Conservation (phyloP, 1,284 basidiomycete genomes). For the Apiotrichum siamense region DNA sequence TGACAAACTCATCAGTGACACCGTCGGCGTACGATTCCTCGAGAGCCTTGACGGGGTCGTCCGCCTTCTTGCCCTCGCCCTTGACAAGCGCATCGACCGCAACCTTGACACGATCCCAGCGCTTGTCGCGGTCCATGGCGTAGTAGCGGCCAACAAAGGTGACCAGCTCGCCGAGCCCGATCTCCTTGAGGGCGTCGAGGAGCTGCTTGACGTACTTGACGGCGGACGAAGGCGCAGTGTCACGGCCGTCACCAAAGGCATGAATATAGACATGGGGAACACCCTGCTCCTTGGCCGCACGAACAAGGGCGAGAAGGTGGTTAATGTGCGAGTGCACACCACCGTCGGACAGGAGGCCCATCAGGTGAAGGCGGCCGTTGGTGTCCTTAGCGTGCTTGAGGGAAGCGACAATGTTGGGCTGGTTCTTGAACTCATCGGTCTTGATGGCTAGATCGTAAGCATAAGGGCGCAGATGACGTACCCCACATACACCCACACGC, state of each 20-base stretch:
- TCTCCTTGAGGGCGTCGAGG: slow-evolving; percentile 67
- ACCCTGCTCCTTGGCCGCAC: slow-evolving; percentile 74
- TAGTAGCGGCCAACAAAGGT: slow-evolving; percentile 84
- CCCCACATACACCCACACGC: no score
- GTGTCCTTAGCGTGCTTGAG: slow-evolving; percentile 71
- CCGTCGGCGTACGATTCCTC: slow-evolving; percentile 69
- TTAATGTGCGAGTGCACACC: slow-evolving; percentile 90
- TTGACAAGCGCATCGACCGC: slow-evolving; percentile 74
- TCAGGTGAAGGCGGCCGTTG: slow-evolving; percentile 71
- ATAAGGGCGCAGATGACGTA: no score
- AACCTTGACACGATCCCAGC: slow-evolving; percentile 85
- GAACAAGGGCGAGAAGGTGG: slow-evolving; percentile 78
- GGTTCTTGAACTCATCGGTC: slow-evolving; percentile 77
- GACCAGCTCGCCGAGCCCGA: slow-evolving; percentile 58
- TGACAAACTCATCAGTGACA: slow-evolving; percentile 86
- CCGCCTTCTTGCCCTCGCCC: slow-evolving; percentile 61
- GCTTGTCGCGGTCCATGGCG: slow-evolving; percentile 91
- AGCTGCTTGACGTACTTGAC: slow-evolving; percentile 67
- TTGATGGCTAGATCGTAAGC: slow-evolving; percentile 57
- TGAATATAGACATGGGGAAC: slow-evolving; percentile 81
- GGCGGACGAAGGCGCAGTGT: slow-evolving; percentile 77
- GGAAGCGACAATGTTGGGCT: slow-evolving; percentile 62
- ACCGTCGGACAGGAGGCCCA: slow-evolving; percentile 84
- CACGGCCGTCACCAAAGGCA: slow-evolving; percentile 78
- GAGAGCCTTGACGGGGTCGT: slow-evolving; percentile 62